Evolutionary conservation across 345 rosid genomes (phyloP).

Genomic region (Citrus reticulata): DNA sequence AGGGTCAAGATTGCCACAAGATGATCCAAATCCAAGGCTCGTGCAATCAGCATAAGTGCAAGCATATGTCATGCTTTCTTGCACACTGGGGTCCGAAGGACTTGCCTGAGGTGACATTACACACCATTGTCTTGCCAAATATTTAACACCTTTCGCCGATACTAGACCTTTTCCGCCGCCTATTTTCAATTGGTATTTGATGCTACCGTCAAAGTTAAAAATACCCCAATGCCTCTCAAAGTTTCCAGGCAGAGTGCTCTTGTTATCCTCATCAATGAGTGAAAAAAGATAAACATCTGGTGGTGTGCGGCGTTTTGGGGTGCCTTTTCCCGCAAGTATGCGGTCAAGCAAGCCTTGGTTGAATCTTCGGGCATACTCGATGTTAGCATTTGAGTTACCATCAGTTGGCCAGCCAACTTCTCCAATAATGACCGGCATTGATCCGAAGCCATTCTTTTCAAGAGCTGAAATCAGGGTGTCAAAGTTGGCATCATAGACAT

Average conservation of each 20-base stretch:
- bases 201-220: conserved; percentile 61
- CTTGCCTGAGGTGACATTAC: conserved; percentile 51
- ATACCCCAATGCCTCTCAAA: conserved; percentile 86
- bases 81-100: conserved; percentile 28
- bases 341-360: conserved; percentile 75
- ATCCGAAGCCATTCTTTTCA: conserved; percentile 74
- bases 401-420: conserved; percentile 98
- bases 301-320: conserved; percentile 56
- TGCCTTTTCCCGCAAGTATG: conserved; percentile 54
- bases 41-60: conserved; percentile 75
- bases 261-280: conserved; percentile 75
- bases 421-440: conserved; percentile 68
- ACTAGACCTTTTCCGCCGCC: conserved; percentile 41
- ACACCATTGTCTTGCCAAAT: conserved; percentile 66
- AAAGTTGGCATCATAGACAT: conserved; percentile 84
- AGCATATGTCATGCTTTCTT: conserved; percentile 36
- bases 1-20: conserved; percentile 44
- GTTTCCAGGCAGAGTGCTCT: conserved; percentile 71
- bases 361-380: conserved; percentile 54
- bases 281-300: conserved; percentile 76
- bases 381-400: conserved; percentile 60
- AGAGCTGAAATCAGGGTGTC: conserved; percentile 73
- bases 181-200: conserved; percentile 49
- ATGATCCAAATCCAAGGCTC: conserved; percentile 51
- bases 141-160: conserved; percentile 62